phyloP scores from a whole-genome alignment of 2,329 filamentous ascomycete genomes.

The Daldinia sp. region DNA sequence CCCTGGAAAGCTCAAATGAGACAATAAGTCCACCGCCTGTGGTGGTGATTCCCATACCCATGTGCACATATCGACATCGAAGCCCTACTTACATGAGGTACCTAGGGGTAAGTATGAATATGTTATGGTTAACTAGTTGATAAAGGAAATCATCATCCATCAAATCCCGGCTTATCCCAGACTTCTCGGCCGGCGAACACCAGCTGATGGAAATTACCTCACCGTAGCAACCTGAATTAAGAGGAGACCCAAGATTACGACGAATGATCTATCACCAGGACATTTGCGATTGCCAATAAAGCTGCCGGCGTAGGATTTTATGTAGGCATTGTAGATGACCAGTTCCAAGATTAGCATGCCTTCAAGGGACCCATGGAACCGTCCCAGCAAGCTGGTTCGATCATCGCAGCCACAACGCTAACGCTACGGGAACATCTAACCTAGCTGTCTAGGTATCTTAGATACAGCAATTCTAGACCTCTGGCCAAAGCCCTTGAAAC shows the following conservation, averaged over 20 bases:
- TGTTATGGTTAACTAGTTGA: not conserved
- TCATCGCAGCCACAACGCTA: conserved; percentile 37
- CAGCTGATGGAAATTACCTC: conserved; percentile 6
- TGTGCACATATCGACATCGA: not conserved
- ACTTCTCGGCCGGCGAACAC: not conserved
- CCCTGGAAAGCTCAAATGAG: not conserved
- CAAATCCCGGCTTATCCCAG: conserved; percentile 3
- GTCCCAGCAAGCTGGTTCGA: conserved; percentile 41
- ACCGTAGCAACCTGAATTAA: not conserved
- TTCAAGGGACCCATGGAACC: conserved; percentile 36
- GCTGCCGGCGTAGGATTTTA: conserved; percentile 16
- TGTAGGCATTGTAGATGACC: conserved; percentile 19
- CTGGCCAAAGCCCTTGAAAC: conserved; percentile 5
- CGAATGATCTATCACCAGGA: conserved; percentile 1
- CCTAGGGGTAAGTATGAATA: not conserved
- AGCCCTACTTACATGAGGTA: not conserved
- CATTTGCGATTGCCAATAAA: conserved; percentile 6
- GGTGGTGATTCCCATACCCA: not conserved
- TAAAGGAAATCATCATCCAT: conserved; percentile 1
- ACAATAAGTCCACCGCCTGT: not conserved
- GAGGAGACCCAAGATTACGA: not conserved
- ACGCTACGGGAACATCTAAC: conserved; percentile 9
- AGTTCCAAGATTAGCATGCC: conserved; percentile 35
- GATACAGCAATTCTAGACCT: conserved; percentile 14
- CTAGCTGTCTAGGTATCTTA: too few relatives aligned